Evolutionary conservation across 352 stramenopile species (phyloP).

Genomic region (Phytophthora multivora): DNA sequence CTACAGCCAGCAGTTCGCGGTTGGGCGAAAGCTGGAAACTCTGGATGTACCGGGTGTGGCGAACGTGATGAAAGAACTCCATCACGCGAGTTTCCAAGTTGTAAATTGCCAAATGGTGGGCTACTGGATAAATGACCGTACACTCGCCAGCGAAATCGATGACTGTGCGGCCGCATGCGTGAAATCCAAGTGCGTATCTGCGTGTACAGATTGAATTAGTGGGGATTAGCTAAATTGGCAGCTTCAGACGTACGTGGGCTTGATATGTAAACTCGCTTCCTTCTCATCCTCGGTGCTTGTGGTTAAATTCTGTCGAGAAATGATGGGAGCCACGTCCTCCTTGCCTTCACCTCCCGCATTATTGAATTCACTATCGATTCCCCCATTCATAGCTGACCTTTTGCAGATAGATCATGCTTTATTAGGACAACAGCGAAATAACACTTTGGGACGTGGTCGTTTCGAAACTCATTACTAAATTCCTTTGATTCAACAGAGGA

Average conservation of each 20-base stretch:
- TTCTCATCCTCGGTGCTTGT: slow-evolving; percentile 34
- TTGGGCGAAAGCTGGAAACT: slow-evolving; percentile 75
- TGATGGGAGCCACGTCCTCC: slow-evolving; percentile 9
- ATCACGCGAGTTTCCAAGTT: slow-evolving; percentile 62
- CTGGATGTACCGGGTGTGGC: slow-evolving; percentile 54
- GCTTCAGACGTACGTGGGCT: slow-evolving; percentile 37
- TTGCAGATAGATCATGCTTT: slow-evolving; percentile 6
- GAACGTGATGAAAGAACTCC: slow-evolving; percentile 77
- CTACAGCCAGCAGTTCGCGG: slow-evolving; percentile 68
- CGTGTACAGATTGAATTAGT: not conserved
- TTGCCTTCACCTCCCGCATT: slow-evolving; percentile 4
- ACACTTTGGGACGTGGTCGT: slow-evolving; percentile 26
- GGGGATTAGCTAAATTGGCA: not conserved
- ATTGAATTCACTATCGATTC: slow-evolving; percentile 2
- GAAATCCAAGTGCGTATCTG: slow-evolving; percentile 60
- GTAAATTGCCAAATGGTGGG: slow-evolving; percentile 67
- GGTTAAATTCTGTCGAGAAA: not conserved
- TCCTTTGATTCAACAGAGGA: not conserved
- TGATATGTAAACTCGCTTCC: slow-evolving; percentile 43
- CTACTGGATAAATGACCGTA: slow-evolving; percentile 67
- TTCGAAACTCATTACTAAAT: slow-evolving; percentile 35
- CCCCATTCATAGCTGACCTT: slow-evolving; percentile 4
- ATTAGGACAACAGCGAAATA: slow-evolving; percentile 1
- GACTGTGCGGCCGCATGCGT: slow-evolving; percentile 38
- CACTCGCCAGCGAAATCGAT: slow-evolving; percentile 68